Conservation (phyloP, 2,329 filamentous ascomycete species). For the Triangularia verruculosa region DNA sequence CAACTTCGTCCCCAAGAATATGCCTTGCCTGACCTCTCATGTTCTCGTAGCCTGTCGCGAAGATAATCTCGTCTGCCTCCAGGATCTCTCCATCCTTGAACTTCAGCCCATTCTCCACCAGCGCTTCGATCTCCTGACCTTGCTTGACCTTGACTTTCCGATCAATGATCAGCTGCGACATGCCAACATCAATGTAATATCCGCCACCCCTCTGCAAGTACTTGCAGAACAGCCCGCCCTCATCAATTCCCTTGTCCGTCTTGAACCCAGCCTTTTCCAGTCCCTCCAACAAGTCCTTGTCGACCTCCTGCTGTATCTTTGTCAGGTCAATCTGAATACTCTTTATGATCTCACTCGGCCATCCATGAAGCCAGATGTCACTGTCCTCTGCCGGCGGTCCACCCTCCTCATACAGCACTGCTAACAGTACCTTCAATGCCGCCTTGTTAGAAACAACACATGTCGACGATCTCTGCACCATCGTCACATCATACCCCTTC, state of each 20-base stretch:
- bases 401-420: conserved; percentile 47
- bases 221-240: conserved; percentile 56
- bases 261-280: conserved; percentile 59
- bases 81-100: conserved; percentile 55
- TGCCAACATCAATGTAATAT: conserved; percentile 69
- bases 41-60: conserved; percentile 65
- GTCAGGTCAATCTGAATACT: conserved; percentile 49
- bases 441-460: conserved; percentile 58
- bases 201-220: conserved; percentile 65
- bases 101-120: conserved; percentile 44
- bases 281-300: conserved; percentile 40
- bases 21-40: conserved; percentile 62
- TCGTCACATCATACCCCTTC: conserved; percentile 64
- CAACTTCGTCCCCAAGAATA: conserved; percentile 61
- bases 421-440: conserved; percentile 51
- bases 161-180: conserved; percentile 58
- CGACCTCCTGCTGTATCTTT: conserved; percentile 33
- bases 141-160: conserved; percentile 63
- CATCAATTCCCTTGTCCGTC: conserved; percentile 55
- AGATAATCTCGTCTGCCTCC: conserved; percentile 60
- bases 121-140: conserved; percentile 51
- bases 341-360: conserved; percentile 60
- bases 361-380: conserved; percentile 57
- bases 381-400: conserved; percentile 63
- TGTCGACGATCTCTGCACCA: conserved; percentile 66